A percentile compares a stretch with the other conserved stretches of the same genome.
These are phyloP conservation scores for Ustilago crameri DNA, from an alignment of 1,284 basidiomycete genomes.

Conservation along the genomic window DNA sequence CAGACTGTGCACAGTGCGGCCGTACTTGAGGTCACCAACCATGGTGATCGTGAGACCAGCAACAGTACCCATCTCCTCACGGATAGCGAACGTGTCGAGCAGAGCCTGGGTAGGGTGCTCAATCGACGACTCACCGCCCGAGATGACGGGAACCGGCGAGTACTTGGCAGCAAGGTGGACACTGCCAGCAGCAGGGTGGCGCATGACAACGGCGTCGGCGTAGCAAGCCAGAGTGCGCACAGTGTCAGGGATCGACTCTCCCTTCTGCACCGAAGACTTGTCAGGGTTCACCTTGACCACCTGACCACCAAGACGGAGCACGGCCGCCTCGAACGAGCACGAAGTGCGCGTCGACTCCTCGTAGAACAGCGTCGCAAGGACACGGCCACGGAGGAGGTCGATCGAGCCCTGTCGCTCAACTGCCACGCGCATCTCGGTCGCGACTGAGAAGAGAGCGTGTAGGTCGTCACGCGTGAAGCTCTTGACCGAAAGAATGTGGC, in stretches of 20 bases:
- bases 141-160: slow-evolving; percentile 93
- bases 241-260: slow-evolving; percentile 92
- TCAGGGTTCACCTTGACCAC: slow-evolving; percentile 87
- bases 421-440: slow-evolving; percentile 94
- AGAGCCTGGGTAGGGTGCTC: slow-evolving; percentile 89
- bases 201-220: slow-evolving; percentile 91
- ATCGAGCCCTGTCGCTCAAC: slow-evolving; percentile 91
- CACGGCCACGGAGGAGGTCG: slow-evolving; percentile 88
- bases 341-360: slow-evolving; percentile 93
- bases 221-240: slow-evolving; percentile 95
- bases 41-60: slow-evolving; percentile 93
- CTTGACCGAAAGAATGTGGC: slow-evolving; percentile 93
- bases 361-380: slow-evolving; percentile 96
- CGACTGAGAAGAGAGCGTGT: slow-evolving; percentile 92
- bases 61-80: slow-evolving; percentile 96
- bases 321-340: slow-evolving; percentile 94
- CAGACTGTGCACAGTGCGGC: slow-evolving; percentile 94
- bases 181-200: slow-evolving; percentile 93
- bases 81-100: slow-evolving; percentile 95
- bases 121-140: slow-evolving; percentile 95
- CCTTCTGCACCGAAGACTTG: slow-evolving; percentile 89
- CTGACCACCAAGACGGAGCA: slow-evolving; percentile 96
- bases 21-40: slow-evolving; percentile 96
- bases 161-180: slow-evolving; percentile 80
- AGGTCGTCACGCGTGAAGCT: slow-evolving; percentile 91